These are phyloP conservation scores for Starmerella khaoyaiensis DNA, from an alignment of 805 yeast genomes.

Conservation along the genomic window DNA sequence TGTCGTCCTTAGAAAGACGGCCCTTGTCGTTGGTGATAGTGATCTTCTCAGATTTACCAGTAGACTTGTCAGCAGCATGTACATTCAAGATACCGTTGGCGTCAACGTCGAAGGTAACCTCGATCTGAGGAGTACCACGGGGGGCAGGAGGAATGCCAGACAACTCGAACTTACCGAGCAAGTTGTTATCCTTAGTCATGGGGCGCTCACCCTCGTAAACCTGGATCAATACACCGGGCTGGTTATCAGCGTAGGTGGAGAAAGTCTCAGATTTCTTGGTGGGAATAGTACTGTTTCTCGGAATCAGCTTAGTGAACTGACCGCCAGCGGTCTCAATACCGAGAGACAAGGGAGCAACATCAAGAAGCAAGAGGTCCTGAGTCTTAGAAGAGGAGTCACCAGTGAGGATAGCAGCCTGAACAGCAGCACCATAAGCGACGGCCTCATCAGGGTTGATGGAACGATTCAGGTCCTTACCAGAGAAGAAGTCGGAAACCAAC, in stretches of 20 bases:
- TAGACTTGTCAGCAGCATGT: constrained; percentile 94
- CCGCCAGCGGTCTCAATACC: constrained; percentile 99
- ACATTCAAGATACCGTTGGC: constrained; percentile 97
- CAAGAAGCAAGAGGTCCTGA: constrained; percentile 84
- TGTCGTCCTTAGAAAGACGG: constrained; percentile 93
- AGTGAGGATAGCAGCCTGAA: constrained; percentile 90
- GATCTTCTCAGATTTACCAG: constrained; percentile 93
- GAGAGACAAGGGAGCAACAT: constrained; percentile 92
- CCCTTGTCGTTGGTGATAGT: constrained; percentile 98
- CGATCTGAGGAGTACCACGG: constrained; percentile 97
- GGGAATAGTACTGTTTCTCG: constrained; percentile 97
- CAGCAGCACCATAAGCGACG: constrained; percentile 98
- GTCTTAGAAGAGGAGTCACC: constrained; percentile 96
- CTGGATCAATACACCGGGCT: constrained; percentile 96
- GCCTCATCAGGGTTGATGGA: constrained; percentile 98
- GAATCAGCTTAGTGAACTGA: constrained; percentile 95
- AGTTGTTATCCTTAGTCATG: constrained; percentile 87
- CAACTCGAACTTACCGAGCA: constrained; percentile 93
- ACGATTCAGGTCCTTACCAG: constrained; percentile 94
- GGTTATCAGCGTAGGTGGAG: constrained; percentile 96
- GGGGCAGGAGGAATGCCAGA: constrained; percentile 97
- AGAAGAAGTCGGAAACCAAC: constrained; percentile 89
- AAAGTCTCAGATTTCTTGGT: constrained; percentile 93
- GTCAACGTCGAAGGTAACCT: constrained; percentile 92
- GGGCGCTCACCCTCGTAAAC: constrained; percentile 98